Evolutionary conservation across 129 eudicot genomes (phyloP).

Genomic region (Flaveria robusta): DNA sequence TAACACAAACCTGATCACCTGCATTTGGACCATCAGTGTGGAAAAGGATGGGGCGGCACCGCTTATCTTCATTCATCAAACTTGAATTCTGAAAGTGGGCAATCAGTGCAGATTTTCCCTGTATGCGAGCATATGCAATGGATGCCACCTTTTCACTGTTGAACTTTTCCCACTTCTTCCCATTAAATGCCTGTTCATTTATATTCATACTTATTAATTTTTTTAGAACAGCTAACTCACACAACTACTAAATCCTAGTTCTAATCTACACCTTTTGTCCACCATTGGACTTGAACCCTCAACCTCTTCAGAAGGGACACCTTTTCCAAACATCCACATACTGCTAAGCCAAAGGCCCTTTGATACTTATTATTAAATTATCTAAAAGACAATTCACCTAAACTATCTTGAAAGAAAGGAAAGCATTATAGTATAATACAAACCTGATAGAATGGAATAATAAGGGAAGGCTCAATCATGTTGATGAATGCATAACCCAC

Average conservation of each 20-base stretch:
- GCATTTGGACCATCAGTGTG: constrained; percentile 97
- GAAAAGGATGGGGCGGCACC: constrained; percentile 95
- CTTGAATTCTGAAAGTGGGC: constrained; percentile 99
- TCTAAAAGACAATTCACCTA: no score
- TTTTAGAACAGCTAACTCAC: neutral
- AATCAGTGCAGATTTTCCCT: constrained; percentile 91
- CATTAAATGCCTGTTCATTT: constrained; percentile 71
- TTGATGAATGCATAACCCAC: constrained; percentile 98
- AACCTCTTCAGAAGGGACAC: no score
- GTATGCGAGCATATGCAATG: constrained; percentile 95
- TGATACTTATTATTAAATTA: no score
- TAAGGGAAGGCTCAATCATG: constrained; percentile 85
- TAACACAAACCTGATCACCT: constrained; percentile 80
- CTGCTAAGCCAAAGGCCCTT: no score
- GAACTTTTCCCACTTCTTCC: constrained; percentile 98
- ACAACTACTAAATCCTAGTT: neutral
- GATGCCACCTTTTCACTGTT: constrained; percentile 98
- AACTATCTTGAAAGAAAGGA: neutral
- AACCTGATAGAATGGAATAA: constrained; percentile 84
- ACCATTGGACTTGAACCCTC: no score
- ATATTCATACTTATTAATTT: no score
- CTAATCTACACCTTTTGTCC: neutral
- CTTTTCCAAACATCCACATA: no score
- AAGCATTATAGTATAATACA: neutral
- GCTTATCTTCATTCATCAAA: constrained; percentile 98